These are phyloP conservation scores for Spathaspora sp. DNA, from an alignment of 1,139 yeast genomes.

Conservation along the genomic window DNA sequence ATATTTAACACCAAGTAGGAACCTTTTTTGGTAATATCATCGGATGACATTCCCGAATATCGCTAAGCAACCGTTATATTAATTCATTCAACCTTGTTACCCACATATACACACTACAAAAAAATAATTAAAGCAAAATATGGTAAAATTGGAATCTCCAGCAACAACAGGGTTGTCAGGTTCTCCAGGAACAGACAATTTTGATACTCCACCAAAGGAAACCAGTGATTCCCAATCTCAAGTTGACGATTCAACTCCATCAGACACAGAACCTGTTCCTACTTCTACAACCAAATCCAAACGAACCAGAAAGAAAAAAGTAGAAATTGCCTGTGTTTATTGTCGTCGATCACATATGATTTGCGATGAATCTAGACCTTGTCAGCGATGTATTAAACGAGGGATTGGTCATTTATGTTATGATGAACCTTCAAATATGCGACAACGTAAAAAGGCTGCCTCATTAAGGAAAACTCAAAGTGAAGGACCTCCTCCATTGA, in stretches of 20 bases:
- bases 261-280: constrained; percentile 1
- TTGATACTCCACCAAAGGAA: neutral
- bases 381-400: constrained; percentile 82
- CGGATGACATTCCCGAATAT: neutral
- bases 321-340: constrained; percentile 79
- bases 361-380: constrained; percentile 85
- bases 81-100: too few species aligned
- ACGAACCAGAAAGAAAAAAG: constrained; percentile 51
- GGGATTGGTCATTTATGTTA: constrained; percentile 89
- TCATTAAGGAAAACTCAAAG: constrained; percentile 19
- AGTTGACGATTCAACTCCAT: constrained; percentile 1
- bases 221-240: neutral
- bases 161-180: neutral
- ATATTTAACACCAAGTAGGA: neutral
- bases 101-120: neutral
- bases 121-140: neutral
- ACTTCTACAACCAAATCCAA: constrained; percentile 11
- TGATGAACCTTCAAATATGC: constrained; percentile 61
- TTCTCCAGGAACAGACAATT: neutral
- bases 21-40: neutral
- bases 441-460: constrained; percentile 44
- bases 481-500: constrained; percentile 9
- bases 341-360: constrained; percentile 95
- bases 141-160: neutral
- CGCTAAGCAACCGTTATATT: too few species aligned